A percentile compares a stretch with the other conserved stretches of the same genome.
Conservation (phyloP, 352 stramenopile species). For the Phytopythium ostracodes region DNA sequence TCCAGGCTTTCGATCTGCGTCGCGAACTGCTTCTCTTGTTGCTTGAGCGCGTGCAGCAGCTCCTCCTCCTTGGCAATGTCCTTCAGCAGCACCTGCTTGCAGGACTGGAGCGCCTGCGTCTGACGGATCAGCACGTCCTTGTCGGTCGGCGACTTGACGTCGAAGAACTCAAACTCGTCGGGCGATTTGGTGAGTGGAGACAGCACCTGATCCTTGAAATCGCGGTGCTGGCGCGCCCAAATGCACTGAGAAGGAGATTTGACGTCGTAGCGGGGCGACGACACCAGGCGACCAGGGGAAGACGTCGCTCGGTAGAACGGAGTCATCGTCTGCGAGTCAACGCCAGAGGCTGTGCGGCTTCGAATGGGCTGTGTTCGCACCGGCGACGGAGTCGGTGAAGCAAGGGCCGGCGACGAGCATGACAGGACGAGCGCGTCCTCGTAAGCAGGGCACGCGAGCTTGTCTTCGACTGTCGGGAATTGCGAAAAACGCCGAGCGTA, state of each 20-base stretch:
- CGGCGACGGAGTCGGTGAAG: neutral
- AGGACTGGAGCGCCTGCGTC: conserved; percentile 60
- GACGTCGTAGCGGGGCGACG: conserved; percentile 10
- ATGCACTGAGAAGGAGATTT: conserved; percentile 13
- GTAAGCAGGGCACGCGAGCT: conserved; percentile 52
- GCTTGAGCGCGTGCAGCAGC: conserved; percentile 53
- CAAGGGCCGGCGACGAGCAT: conserved; percentile 15
- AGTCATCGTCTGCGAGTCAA: neutral
- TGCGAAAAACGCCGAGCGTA: conserved; percentile 8
- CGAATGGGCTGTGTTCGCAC: neutral
- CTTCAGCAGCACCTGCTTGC: conserved; percentile 52
- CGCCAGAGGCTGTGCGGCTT: too few species aligned
- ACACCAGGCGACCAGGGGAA: conserved; percentile 11
- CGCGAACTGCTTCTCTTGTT: conserved; percentile 33
- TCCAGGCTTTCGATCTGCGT: conserved; percentile 55
- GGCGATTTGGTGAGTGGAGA: conserved; percentile 8
- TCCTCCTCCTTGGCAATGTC: conserved; percentile 69
- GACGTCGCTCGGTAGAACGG: conserved; percentile 9
- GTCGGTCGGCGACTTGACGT: conserved; percentile 5
- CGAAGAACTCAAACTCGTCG: neutral
- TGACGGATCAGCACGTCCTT: conserved; percentile 41
- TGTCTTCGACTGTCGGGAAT: conserved; percentile 57
- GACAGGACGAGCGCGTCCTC: conserved; percentile 22
- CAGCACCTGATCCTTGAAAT: conserved; percentile 19
- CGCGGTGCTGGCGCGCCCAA: conserved; percentile 22